phyloP scores from a whole-genome alignment of 2,329 filamentous ascomycete genomes.

The Sporothrix schenckii region DNA sequence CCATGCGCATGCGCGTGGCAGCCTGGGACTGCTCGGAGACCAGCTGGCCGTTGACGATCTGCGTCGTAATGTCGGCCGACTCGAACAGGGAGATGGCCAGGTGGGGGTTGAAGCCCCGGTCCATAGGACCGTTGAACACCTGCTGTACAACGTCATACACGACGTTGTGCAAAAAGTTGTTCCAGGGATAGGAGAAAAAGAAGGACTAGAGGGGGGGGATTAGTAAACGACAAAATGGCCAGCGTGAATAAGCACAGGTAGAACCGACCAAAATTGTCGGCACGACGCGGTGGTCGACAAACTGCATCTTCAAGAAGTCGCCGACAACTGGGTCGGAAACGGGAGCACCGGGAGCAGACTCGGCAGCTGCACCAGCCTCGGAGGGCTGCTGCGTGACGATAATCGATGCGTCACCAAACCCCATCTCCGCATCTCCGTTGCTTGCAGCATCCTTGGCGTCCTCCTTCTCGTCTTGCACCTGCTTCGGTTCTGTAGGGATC shows the following conservation, averaged over 20 bases:
- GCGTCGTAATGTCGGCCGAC: slow-evolving; percentile 82
- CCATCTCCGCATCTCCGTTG: slow-evolving; percentile 31
- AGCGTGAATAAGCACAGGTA: not conserved
- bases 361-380: slow-evolving; percentile 25
- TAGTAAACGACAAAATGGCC: not conserved
- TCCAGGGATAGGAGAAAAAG: slow-evolving; percentile 99
- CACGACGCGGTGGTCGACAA: slow-evolving; percentile 91
- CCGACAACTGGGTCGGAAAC: slow-evolving; percentile 76
- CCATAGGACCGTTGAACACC: slow-evolving; percentile 98
- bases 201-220: slow-evolving; percentile 66
- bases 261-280: slow-evolving; percentile 84
- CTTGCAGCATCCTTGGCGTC: slow-evolving; percentile 3
- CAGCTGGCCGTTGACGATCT: slow-evolving; percentile 88
- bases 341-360: not conserved
- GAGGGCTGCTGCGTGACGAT: slow-evolving; percentile 38
- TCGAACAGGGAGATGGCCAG: slow-evolving; percentile 93
- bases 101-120: slow-evolving; percentile 87
- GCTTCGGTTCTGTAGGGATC: not conserved
- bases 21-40: slow-evolving; percentile 84
- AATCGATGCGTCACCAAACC: slow-evolving; percentile 41
- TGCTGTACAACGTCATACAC: slow-evolving; percentile 99
- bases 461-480: slow-evolving; percentile 20
- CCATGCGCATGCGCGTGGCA: slow-evolving; percentile 84
- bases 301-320: slow-evolving; percentile 92
- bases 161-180: slow-evolving; percentile 98